These are phyloP conservation scores for Stylosanthes scabra DNA, from an alignment of 331 rosid genomes.

Conservation along the genomic window DNA sequence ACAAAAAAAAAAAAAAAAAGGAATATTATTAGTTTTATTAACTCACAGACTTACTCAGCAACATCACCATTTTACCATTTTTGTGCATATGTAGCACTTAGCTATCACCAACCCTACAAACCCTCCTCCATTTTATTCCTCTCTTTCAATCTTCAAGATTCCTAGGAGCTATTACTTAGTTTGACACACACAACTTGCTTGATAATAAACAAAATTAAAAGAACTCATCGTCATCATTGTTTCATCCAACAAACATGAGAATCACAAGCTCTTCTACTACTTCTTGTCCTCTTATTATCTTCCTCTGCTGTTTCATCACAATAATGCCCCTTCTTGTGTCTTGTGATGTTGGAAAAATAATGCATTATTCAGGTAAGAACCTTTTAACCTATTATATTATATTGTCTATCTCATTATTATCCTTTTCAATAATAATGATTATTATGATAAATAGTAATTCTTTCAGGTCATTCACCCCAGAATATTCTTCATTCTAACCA, in stretches of 20 bases:
- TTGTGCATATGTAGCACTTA: slow-evolving; percentile 7
- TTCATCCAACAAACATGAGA: slow-evolving; percentile 33
- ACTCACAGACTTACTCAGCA: too few species aligned
- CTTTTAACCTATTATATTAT: not conserved
- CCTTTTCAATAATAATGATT: not conserved
- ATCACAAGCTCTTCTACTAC: slow-evolving; percentile 32
- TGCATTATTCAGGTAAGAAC: slow-evolving; percentile 53
- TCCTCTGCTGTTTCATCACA: slow-evolving; percentile 43
- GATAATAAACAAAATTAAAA: slow-evolving; percentile 5
- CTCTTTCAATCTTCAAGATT: slow-evolving; percentile 18
- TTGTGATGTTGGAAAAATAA: slow-evolving; percentile 33
- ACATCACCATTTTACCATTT: slow-evolving; percentile 30
- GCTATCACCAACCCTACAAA: slow-evolving; percentile 46
- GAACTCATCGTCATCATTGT: not conserved
- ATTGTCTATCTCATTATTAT: slow-evolving; percentile 3
- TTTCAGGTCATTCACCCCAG: slow-evolving; percentile 44
- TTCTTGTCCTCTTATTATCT: slow-evolving; percentile 31
- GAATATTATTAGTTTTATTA: too few species aligned
- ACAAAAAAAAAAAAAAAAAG: too few species aligned
- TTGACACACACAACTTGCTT: not conserved
- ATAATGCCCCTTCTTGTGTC: slow-evolving; percentile 32
- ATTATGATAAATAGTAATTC: not conserved
- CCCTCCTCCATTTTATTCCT: not conserved
- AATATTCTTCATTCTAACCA: slow-evolving; percentile 35
- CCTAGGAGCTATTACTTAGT: not conserved